These are phyloP conservation scores for Aquilaria yunnanensis DNA, from an alignment of 345 rosid species.

Conservation along the genomic window DNA sequence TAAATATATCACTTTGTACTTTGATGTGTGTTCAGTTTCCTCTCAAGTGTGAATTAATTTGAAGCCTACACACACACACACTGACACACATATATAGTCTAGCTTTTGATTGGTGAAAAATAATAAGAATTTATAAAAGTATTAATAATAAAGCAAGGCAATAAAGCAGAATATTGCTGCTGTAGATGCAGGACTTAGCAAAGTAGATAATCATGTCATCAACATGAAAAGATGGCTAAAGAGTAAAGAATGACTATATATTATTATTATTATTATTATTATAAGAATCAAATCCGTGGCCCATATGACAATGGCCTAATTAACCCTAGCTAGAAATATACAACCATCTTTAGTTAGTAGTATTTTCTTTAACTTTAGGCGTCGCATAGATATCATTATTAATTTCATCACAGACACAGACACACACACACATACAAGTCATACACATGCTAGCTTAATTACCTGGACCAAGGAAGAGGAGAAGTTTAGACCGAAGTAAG, in stretches of 20 bases:
- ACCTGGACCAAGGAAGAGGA: conserved; percentile 46
- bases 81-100: background rate
- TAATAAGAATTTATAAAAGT: background rate
- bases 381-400: no score
- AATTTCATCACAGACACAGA: no score
- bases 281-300: conserved; percentile 18
- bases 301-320: conserved; percentile 3
- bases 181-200: conserved; percentile 22
- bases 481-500: conserved; percentile 28
- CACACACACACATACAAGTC: no score
- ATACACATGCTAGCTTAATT: background rate
- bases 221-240: conserved; percentile 18
- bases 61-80: conserved; percentile 6
- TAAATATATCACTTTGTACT: conserved; percentile 1
- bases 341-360: no score
- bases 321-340: no score
- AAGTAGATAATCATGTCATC: conserved; percentile 29
- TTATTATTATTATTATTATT: conserved; percentile 6
- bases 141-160: conserved; percentile 16
- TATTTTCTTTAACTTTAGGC: no score
- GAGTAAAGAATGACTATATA: background rate
- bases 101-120: no score
- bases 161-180: conserved; percentile 18
- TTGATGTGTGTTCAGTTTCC: conserved; percentile 10
- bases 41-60: conserved; percentile 13